Percentiles rank a stretch among this genome's conserved stretches.
These are phyloP conservation scores for Gracilaria caudata DNA, from an alignment of 23 red algal genomes.

Conservation along the genomic window DNA sequence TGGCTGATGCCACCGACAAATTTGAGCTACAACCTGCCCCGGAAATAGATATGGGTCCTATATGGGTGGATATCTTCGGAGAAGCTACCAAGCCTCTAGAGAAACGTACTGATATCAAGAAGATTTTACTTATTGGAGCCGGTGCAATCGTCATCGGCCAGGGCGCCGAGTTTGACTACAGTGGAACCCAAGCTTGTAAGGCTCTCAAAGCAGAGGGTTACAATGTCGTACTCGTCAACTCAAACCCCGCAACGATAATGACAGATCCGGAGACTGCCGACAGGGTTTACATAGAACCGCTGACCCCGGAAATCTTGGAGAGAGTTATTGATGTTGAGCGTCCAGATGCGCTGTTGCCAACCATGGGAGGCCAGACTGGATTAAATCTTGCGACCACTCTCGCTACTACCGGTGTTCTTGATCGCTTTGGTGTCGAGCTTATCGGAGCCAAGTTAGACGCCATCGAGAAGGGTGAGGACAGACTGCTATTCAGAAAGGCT, in stretches of 20 bases:
- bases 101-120: conserved; percentile 77
- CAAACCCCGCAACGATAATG: conserved; percentile 99
- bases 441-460: conserved; percentile 97
- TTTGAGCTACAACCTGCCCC: neutral
- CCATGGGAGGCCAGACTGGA: conserved; percentile 99
- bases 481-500: conserved; percentile 90
- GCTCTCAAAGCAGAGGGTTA: conserved; percentile 92
- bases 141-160: conserved; percentile 98
- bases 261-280: conserved; percentile 99
- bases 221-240: conserved; percentile 94
- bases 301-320: conserved; percentile 84
- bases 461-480: conserved; percentile 97
- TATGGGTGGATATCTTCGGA: conserved; percentile 43
- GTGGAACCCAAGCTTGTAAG: conserved; percentile 99
- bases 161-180: conserved; percentile 99
- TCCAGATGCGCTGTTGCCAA: conserved; percentile 93
- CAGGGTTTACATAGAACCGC: conserved; percentile 94
- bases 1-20: neutral
- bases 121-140: conserved; percentile 94
- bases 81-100: conserved; percentile 7
- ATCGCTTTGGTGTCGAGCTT: conserved; percentile 86
- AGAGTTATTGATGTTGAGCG: conserved; percentile 87
- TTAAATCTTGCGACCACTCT: conserved; percentile 89
- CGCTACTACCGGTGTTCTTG: conserved; percentile 81
- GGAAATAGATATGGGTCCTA: conserved; percentile 30